These are phyloP conservation scores for Cytospora piceae DNA, from an alignment of 2,329 filamentous ascomycete genomes.

Conservation along the genomic window DNA sequence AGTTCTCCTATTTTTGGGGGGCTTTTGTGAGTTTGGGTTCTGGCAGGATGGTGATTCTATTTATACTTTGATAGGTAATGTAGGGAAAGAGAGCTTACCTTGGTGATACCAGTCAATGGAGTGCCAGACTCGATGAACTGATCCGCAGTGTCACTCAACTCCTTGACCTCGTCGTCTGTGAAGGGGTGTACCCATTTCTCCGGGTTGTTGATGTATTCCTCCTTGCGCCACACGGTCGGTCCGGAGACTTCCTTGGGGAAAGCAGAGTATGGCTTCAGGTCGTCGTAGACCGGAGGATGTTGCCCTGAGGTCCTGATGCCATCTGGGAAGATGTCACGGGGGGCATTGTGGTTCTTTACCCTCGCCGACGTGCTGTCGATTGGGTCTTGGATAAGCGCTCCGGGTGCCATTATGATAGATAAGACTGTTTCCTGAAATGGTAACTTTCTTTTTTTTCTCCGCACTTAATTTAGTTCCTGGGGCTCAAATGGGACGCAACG, in stretches of 20 bases:
- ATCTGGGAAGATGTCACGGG: slow-evolving; percentile 48
- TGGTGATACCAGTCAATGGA: slow-evolving; percentile 70
- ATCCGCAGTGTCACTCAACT: slow-evolving; percentile 70
- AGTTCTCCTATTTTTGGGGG: slow-evolving; percentile 41
- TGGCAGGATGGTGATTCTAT: no score
- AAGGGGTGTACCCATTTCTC: slow-evolving; percentile 76
- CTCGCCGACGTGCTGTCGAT: slow-evolving; percentile 18
- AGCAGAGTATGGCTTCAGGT: slow-evolving; percentile 66
- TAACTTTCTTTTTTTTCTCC: neutral
- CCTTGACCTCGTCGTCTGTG: slow-evolving; percentile 65
- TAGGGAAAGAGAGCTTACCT: slow-evolving; percentile 26
- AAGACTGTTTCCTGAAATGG: neutral
- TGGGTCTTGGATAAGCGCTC: slow-evolving; percentile 28
- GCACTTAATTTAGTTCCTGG: neutral
- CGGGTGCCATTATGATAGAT: slow-evolving; percentile 30
- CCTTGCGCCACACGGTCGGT: slow-evolving; percentile 71
- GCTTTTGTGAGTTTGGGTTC: neutral
- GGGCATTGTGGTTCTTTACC: slow-evolving; percentile 41
- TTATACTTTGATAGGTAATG: neutral
- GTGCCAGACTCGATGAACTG: slow-evolving; percentile 66
- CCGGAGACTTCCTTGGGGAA: slow-evolving; percentile 75
- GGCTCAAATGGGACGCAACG: neutral
- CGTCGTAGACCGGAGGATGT: slow-evolving; percentile 68
- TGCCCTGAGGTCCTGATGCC: slow-evolving; percentile 66
- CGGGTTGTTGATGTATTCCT: slow-evolving; percentile 64